A percentile compares a stretch with the other conserved stretches of the same genome.
Conservation (phyloP, 2,329 filamentous ascomycete species). For the Blumeriella jaapii region DNA sequence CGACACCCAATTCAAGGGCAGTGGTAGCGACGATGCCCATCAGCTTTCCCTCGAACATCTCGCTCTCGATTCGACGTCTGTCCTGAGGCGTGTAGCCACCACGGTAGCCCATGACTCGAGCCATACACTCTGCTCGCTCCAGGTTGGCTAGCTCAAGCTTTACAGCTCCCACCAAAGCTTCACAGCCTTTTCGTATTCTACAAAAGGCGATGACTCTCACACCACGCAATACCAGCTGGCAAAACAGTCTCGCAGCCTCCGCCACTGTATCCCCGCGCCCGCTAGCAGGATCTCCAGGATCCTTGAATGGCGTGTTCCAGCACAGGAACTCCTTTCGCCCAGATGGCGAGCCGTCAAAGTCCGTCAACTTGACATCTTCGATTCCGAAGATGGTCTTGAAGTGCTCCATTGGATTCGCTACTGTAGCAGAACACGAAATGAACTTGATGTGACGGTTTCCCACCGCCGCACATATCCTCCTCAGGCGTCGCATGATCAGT, state of each 20-base stretch:
- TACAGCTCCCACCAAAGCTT: slow-evolving; percentile 69
- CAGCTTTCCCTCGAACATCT: slow-evolving; percentile 95
- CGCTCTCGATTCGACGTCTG: slow-evolving; percentile 73
- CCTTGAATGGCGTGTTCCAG: slow-evolving; percentile 95
- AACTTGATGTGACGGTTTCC: slow-evolving; percentile 82
- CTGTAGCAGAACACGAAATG: slow-evolving; percentile 91
- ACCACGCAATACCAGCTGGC: slow-evolving; percentile 75
- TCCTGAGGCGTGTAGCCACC: slow-evolving; percentile 93
- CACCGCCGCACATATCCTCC: slow-evolving; percentile 79
- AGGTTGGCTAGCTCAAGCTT: slow-evolving; percentile 64
- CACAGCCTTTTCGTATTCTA: slow-evolving; percentile 76
- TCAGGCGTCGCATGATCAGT: slow-evolving; percentile 82
- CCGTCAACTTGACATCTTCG: slow-evolving; percentile 66
- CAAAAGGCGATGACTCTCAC: slow-evolving; percentile 92
- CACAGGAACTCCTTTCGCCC: slow-evolving; percentile 91
- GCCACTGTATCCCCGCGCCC: slow-evolving; percentile 72
- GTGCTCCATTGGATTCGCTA: slow-evolving; percentile 83
- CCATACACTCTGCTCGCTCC: slow-evolving; percentile 62
- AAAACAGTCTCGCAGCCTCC: slow-evolving; percentile 85
- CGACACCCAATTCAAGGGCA: slow-evolving; percentile 84
- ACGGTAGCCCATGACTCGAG: slow-evolving; percentile 86
- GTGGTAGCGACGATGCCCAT: slow-evolving; percentile 90
- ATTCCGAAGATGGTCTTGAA: slow-evolving; percentile 93
- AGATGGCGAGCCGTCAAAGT: slow-evolving; percentile 87
- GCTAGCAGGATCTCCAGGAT: slow-evolving; percentile 74